Percentiles rank a stretch among this genome's conserved stretches.
Evolutionary conservation across 768 basidiomycete species (phyloP).

Genomic region (Pleurotus sapidus): DNA sequence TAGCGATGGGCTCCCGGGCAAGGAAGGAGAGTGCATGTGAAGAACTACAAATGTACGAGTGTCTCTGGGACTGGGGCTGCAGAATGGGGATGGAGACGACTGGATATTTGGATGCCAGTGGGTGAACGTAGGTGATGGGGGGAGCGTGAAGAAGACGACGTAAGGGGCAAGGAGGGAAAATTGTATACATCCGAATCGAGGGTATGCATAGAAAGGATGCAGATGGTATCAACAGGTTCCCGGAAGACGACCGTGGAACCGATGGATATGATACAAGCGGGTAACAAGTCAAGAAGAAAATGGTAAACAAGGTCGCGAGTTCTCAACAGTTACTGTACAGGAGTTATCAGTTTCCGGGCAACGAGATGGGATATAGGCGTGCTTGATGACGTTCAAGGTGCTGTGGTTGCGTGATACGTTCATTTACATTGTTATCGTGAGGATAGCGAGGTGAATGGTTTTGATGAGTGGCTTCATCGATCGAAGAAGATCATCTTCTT

Average conservation of each 20-base stretch:
- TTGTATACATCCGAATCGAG: conserved; percentile 7
- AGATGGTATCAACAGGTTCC: conserved; percentile 3
- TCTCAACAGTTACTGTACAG: neutral
- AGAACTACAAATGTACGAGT: conserved; percentile 2
- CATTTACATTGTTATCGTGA: conserved; percentile 1
- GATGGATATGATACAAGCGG: conserved; percentile 5
- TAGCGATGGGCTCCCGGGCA: neutral
- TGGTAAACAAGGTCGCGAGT: neutral
- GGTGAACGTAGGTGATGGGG: neutral
- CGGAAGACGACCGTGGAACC: neutral
- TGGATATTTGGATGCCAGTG: neutral
- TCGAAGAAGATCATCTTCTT: conserved; percentile 8
- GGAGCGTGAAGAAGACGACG: neutral
- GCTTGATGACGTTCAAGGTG: neutral
- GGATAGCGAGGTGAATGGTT: neutral
- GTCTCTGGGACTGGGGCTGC: neutral
- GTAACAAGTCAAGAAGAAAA: neutral
- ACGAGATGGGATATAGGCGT: neutral
- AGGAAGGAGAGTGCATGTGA: conserved; percentile 3
- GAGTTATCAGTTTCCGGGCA: neutral
- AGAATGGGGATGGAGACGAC: neutral
- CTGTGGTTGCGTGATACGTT: neutral
- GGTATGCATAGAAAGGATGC: conserved; percentile 6
- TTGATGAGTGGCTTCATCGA: conserved; percentile 7
- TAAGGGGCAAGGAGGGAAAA: neutral